A percentile compares a stretch with the other conserved stretches of the same genome.
These are phyloP conservation scores for Phytophthora pseudosyringae DNA, from an alignment of 352 stramenopile genomes.

Conservation along the genomic window DNA sequence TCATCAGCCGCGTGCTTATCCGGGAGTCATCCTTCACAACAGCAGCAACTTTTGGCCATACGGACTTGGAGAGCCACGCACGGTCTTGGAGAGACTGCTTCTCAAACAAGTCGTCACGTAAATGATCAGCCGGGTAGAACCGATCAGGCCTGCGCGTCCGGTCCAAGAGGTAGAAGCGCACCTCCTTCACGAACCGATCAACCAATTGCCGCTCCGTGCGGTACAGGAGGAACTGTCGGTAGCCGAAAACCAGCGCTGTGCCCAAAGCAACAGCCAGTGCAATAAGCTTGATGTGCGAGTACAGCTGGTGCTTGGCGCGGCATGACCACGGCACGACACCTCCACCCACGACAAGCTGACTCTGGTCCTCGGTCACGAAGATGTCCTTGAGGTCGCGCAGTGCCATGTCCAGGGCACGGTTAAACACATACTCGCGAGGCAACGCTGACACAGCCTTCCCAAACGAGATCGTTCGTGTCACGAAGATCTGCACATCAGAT, in stretches of 20 bases:
- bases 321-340: conserved; percentile 59
- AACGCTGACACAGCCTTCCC: conserved; percentile 50
- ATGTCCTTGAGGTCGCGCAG: conserved; percentile 61
- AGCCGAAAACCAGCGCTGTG: conserved; percentile 37
- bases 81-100: conserved; percentile 49
- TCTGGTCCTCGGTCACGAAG: conserved; percentile 54
- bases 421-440: conserved; percentile 61
- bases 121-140: conserved; percentile 60
- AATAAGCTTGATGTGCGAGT: conserved; percentile 51
- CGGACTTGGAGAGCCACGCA: conserved; percentile 56
- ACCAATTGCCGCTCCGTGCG: conserved; percentile 56
- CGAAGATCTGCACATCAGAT: conserved; percentile 54
- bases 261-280: conserved; percentile 37
- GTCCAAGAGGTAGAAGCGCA: conserved; percentile 64
- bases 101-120: conserved; percentile 73
- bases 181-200: conserved; percentile 74
- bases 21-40: conserved; percentile 66
- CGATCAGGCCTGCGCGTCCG: conserved; percentile 44
- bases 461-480: conserved; percentile 51
- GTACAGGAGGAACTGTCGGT: conserved; percentile 46
- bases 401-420: conserved; percentile 66
- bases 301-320: conserved; percentile 57
- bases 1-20: conserved; percentile 46
- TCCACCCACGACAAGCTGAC: conserved; percentile 51
- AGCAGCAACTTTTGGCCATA: conserved; percentile 65